These are phyloP conservation scores for Aspergillus aculeatinus DNA, from an alignment of 2,329 filamentous ascomycete genomes.

Conservation along the genomic window DNA sequence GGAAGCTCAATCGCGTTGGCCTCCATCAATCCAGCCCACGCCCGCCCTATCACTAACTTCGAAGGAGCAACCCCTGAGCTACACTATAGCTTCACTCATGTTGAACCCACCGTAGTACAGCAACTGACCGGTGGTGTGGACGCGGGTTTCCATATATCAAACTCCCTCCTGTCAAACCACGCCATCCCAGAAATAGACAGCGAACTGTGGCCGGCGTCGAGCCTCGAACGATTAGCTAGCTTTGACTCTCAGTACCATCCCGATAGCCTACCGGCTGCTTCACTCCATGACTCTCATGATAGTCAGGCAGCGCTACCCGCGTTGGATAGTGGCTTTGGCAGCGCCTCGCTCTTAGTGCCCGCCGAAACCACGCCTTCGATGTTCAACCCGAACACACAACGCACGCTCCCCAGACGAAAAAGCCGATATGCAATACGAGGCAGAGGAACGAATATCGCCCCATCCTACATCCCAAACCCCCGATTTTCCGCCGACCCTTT, in stretches of 20 bases:
- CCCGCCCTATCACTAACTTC: not conserved
- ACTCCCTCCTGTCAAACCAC: not conserved
- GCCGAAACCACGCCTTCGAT: not conserved
- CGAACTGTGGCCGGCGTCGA: not conserved
- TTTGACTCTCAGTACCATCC: not conserved
- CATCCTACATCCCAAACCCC: not conserved
- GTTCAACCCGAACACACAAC: not conserved
- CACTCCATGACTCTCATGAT: not conserved
- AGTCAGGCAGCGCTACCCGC: not conserved
- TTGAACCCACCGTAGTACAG: not conserved
- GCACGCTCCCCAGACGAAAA: slow-evolving; percentile 15
- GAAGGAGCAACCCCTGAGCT: not conserved
- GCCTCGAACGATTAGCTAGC: not conserved
- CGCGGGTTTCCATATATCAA: not conserved
- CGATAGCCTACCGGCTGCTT: not conserved
- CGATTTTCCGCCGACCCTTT: slow-evolving; percentile 10
- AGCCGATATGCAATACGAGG: slow-evolving; percentile 14
- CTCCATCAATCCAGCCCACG: not conserved
- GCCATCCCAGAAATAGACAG: not conserved
- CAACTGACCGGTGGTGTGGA: not conserved
- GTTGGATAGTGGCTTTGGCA: not conserved
- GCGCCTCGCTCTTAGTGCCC: not conserved
- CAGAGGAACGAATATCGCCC: not conserved
- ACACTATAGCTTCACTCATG: not conserved
- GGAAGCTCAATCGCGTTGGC: not conserved